These are phyloP conservation scores for Parietichytrium sp. DNA, from an alignment of 108 stramenopile genomes.

Conservation along the genomic window DNA sequence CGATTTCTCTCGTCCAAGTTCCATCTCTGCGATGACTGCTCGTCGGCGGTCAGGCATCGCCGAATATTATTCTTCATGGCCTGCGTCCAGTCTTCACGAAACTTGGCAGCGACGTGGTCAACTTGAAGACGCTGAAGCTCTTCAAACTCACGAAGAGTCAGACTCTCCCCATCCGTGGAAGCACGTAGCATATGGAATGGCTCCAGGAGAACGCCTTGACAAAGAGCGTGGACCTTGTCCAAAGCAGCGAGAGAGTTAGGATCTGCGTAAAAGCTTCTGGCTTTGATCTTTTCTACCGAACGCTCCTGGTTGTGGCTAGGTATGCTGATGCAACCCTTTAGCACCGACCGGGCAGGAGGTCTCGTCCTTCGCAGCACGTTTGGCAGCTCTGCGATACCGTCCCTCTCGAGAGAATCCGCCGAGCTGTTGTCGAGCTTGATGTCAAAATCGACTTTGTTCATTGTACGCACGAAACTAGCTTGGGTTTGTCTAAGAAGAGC, in stretches of 20 bases:
- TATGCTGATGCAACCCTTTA: not conserved
- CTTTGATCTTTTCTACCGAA: not conserved
- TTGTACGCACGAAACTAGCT: conserved; percentile 50
- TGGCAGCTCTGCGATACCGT: not conserved
- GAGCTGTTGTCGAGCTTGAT: conserved; percentile 39
- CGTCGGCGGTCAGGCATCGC: not conserved
- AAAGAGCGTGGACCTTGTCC: not conserved
- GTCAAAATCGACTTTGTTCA: conserved; percentile 59
- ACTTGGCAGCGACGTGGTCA: not conserved
- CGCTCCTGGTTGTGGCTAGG: not conserved
- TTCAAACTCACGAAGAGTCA: conserved; percentile 23
- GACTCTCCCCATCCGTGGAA: not conserved
- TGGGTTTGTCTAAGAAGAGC: conserved; percentile 41
- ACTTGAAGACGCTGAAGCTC: not conserved
- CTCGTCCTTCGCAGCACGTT: not conserved
- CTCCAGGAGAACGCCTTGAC: not conserved
- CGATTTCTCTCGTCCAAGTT: conserved; percentile 40
- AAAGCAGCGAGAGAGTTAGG: not conserved
- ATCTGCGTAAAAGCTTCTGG: not conserved
- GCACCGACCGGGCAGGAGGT: not conserved
- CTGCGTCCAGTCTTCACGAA: conserved; percentile 29
- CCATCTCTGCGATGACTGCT: conserved; percentile 9
- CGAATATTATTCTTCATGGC: not conserved
- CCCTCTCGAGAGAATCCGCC: conserved; percentile 27
- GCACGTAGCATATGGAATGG: not conserved